Evolutionary conservation across 306 rosid species (phyloP), one percentile per base, ranked within the genome.

Genomic region (Oemleria cerasiformis): DNA sequence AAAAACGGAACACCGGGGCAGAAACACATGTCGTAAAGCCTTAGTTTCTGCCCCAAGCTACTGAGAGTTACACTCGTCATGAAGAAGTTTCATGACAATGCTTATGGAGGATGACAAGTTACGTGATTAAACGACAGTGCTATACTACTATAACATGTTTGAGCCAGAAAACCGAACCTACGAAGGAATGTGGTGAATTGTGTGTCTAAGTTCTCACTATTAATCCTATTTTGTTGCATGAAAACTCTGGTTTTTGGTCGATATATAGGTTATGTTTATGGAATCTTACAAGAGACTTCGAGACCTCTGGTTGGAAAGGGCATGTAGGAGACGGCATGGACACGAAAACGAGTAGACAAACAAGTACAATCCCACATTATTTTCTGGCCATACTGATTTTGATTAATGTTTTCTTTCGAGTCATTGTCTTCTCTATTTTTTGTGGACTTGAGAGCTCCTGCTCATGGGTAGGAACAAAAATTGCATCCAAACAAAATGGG

Each of bases 381-480:
- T 63, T 69, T 59, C 48, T 76, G 77, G 69, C 67, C 81, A 48
- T 62, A 13, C 47, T 73, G 51, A 56, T 67, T 60, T 34, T 43
- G 67, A 6, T 60, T 67, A 8, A 50, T 10, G 50, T 62, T 45
- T 42, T 50, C 63, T 56, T 56, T 17, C 61, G 36, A n/a, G 74
- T 59, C 71, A n/a, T 58, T 73, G 11, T 59, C 70, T 62, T 53
- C 69, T 30, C 20, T 19, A 45, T 48, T 50, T 69, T 68, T 63
- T 55, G 71, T 77, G 76, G 65, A 70, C 55, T 42, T 36, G 12
- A 70, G 61, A 45, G 41, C 30, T 10, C 41, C 43, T 42, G 55
- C 54, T 70, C 41, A 15, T 56, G 53, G 65, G 57, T 49, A 42
- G 62, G 23, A 42, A 56, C 74, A 70, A 16, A 25, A 55, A 23